Conservation (phyloP, 805 yeast genomes). For the Debaryomyces maramus region DNA sequence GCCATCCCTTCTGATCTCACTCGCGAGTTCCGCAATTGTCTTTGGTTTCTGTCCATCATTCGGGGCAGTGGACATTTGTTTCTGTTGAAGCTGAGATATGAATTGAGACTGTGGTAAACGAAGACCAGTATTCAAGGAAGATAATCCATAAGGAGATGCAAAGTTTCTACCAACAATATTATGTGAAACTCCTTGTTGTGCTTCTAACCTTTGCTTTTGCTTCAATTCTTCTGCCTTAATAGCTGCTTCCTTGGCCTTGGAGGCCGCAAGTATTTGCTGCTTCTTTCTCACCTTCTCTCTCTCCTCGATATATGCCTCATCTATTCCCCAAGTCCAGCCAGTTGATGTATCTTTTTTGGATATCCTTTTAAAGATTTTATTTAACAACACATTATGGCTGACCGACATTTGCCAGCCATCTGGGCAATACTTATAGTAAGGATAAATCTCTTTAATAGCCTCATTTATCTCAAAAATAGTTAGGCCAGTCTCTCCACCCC, state of each 20-base stretch:
- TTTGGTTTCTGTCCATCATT: constrained; percentile 29
- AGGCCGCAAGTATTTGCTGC: constrained; percentile 64
- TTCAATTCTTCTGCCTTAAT: constrained; percentile 51
- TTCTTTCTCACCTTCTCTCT: constrained; percentile 69
- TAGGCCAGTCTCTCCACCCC: constrained; percentile 70
- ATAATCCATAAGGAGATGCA: constrained; percentile 24
- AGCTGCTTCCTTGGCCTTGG: constrained; percentile 58
- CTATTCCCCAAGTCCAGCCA: constrained; percentile 93
- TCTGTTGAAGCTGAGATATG: constrained; percentile 20
- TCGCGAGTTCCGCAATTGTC: constrained; percentile 44
- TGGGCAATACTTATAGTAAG: constrained; percentile 89
- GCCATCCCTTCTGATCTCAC: constrained; percentile 39
- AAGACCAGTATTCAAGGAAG: constrained; percentile 19
- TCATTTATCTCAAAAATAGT: constrained; percentile 68
- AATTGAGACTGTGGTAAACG: constrained; percentile 22
- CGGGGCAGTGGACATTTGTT: constrained; percentile 8
- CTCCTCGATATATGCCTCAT: constrained; percentile 80
- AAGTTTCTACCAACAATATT: constrained; percentile 25
- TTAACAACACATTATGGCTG: constrained; percentile 82
- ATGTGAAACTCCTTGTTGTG: constrained; percentile 26
- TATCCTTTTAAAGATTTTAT: constrained; percentile 79
- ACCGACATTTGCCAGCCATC: constrained; percentile 98
- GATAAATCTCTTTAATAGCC: constrained; percentile 82
- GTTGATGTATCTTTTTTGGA: constrained; percentile 53
- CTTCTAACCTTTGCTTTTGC: constrained; percentile 41